Evolutionary conservation across 306 rosid species (phyloP).

Genomic region (Begonia peltatifolia): DNA sequence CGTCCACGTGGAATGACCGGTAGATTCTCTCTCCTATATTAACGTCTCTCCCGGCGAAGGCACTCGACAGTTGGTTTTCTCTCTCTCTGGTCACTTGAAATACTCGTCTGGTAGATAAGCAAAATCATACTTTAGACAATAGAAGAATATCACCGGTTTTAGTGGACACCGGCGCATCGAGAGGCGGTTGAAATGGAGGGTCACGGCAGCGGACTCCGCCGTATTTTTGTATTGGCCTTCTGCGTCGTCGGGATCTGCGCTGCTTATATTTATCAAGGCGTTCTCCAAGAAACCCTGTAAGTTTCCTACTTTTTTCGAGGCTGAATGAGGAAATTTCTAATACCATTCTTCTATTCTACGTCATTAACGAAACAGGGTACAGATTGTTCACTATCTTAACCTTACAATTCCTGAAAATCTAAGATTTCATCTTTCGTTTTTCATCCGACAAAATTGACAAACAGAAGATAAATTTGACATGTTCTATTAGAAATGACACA

Average conservation of each 20-base stretch:
- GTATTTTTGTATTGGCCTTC: constrained; percentile 55
- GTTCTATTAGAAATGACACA: too few species aligned
- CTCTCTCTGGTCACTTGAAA: not conserved
- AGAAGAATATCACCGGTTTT: constrained; percentile 12
- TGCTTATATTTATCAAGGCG: constrained; percentile 89
- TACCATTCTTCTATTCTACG: not conserved
- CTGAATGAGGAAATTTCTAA: not conserved
- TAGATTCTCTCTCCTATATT: constrained; percentile 16
- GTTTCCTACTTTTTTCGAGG: constrained; percentile 3
- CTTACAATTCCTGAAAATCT: too few species aligned
- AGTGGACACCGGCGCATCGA: constrained; percentile 16
- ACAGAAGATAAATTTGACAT: too few species aligned
- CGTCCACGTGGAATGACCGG: constrained; percentile 54
- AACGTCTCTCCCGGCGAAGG: not conserved
- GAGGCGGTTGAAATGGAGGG: constrained; percentile 46
- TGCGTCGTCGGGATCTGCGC: constrained; percentile 92
- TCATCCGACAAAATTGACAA: too few species aligned
- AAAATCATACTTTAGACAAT: too few species aligned
- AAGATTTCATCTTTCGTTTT: too few species aligned
- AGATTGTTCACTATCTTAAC: too few species aligned
- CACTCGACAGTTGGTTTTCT: constrained; percentile 6
- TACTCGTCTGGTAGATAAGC: not conserved
- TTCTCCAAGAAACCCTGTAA: constrained; percentile 92
- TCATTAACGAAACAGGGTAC: too few species aligned
- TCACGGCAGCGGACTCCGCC: constrained; percentile 68